These are phyloP conservation scores for Kurtzmaniella quercitrusa DNA, from an alignment of 1,139 yeast species.

Conservation along the genomic window DNA sequence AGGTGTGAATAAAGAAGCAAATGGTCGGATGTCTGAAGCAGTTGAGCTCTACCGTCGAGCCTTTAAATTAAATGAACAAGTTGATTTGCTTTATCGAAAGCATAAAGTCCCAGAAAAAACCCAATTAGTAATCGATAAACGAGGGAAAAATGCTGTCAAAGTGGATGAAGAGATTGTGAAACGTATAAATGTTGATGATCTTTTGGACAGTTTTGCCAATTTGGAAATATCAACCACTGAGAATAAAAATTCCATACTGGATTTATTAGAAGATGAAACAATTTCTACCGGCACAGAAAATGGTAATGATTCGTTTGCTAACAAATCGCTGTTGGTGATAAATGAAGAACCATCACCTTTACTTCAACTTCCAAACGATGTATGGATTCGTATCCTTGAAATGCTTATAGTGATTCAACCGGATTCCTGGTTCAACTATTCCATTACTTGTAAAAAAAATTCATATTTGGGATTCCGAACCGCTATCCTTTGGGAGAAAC, in stretches of 20 bases:
- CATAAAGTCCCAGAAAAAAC: conserved; percentile 37
- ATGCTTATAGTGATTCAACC: conserved; percentile 49
- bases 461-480: conserved; percentile 60
- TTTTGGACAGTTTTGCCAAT: conserved; percentile 29
- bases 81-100: conserved; percentile 63
- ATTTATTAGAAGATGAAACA: no score
- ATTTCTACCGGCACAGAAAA: no score
- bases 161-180: conserved; percentile 32
- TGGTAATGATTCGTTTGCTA: not conserved
- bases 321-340: not conserved
- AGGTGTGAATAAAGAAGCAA: conserved; percentile 69
- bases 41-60: conserved; percentile 71
- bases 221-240: conserved; percentile 12
- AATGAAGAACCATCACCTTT: conserved; percentile 47
- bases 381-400: conserved; percentile 53
- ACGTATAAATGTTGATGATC: conserved; percentile 34
- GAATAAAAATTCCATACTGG: no score
- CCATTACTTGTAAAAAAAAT: conserved; percentile 59
- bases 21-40: conserved; percentile 80
- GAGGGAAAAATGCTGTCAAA: conserved; percentile 26
- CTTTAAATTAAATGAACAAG: conserved; percentile 58
- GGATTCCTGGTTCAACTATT: conserved; percentile 63
- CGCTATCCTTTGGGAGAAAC: conserved; percentile 51
- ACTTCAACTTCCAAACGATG: conserved; percentile 59
- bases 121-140: conserved; percentile 20